Percentiles rank a stretch among this genome's conserved stretches.
These are phyloP conservation scores for Fusarium citri DNA, from an alignment of 2,329 filamentous ascomycete genomes.

Conservation along the genomic window DNA sequence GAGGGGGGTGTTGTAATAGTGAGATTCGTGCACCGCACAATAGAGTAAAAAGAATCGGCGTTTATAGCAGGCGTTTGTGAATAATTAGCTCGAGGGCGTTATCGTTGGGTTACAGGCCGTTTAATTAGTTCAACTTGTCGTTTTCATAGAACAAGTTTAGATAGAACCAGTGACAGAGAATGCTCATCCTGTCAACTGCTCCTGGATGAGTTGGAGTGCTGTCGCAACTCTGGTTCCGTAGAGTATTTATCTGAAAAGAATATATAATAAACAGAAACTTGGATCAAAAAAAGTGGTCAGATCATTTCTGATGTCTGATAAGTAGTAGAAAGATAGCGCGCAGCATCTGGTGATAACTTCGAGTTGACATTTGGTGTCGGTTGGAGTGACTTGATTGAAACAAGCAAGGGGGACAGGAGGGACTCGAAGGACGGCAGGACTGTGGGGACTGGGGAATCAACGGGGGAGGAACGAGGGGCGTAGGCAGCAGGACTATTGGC, in stretches of 20 bases:
- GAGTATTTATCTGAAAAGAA: neutral
- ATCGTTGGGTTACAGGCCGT: neutral
- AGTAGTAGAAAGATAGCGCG: too few species aligned
- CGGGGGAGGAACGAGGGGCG: neutral
- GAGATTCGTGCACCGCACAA: neutral
- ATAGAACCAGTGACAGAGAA: neutral
- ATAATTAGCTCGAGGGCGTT: neutral
- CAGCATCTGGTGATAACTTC: neutral
- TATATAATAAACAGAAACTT: neutral
- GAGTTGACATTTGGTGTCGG: neutral
- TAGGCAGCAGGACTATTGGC: neutral
- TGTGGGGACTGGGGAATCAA: neutral
- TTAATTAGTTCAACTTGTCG: neutral
- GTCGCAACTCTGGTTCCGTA: neutral
- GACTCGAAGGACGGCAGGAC: neutral
- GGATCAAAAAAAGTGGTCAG: neutral
- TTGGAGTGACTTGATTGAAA: neutral
- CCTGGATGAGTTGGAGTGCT: neutral
- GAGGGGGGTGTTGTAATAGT: neutral
- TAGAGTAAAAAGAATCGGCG: neutral
- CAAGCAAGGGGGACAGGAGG: neutral
- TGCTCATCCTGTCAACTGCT: neutral
- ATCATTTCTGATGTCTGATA: neutral
- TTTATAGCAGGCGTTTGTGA: neutral
- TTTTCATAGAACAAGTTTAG: neutral